A percentile compares a stretch with the other conserved stretches of the same genome.
phyloP scores from a whole-genome alignment of 75 land plant genomes.

The Pseudotsuga menziesii region DNA sequence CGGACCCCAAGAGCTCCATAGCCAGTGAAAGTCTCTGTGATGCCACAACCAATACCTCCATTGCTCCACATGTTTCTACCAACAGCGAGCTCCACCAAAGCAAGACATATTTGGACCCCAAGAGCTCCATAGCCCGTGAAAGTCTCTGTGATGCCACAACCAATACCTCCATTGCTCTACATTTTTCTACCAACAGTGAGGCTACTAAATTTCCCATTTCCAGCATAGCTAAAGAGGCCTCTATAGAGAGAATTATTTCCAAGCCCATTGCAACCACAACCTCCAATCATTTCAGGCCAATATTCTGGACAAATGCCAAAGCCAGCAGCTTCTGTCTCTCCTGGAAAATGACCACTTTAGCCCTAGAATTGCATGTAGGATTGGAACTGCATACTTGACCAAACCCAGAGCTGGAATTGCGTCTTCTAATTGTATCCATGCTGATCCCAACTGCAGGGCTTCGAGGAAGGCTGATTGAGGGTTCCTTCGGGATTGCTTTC shows the following conservation, averaged over 20 bases:
- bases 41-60: slow-evolving; percentile 21
- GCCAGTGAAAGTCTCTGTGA: slow-evolving; percentile 18
- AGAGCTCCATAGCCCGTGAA: slow-evolving; percentile 20
- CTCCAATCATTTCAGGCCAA: slow-evolving; percentile 33
- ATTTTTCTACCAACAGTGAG: slow-evolving; percentile 23
- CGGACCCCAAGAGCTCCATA: slow-evolving; percentile 26
- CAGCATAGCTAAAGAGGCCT: slow-evolving; percentile 27
- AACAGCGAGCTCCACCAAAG: slow-evolving; percentile 18
- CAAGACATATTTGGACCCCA: slow-evolving; percentile 24
- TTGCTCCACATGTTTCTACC: slow-evolving; percentile 56
- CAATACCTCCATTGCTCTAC: slow-evolving; percentile 47
- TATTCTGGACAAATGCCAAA: slow-evolving; percentile 44
- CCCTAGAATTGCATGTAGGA: slow-evolving; percentile 25
- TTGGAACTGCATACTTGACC: slow-evolving; percentile 34
- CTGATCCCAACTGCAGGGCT: slow-evolving; percentile 23
- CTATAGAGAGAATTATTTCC: slow-evolving; percentile 22
- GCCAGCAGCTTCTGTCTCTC: slow-evolving; percentile 22
- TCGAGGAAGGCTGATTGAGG: slow-evolving; percentile 46
- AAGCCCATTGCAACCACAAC: slow-evolving; percentile 25
- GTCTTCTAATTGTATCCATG: slow-evolving; percentile 29
- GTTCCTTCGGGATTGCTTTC: slow-evolving; percentile 89
- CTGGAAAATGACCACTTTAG: slow-evolving; percentile 40
- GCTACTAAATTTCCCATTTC: slow-evolving; percentile 28
- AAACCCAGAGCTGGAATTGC: slow-evolving; percentile 44
- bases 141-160: slow-evolving; percentile 18